These are phyloP conservation scores for Aschersonia sp. DNA, from an alignment of 2,329 filamentous ascomycete genomes.

Conservation along the genomic window DNA sequence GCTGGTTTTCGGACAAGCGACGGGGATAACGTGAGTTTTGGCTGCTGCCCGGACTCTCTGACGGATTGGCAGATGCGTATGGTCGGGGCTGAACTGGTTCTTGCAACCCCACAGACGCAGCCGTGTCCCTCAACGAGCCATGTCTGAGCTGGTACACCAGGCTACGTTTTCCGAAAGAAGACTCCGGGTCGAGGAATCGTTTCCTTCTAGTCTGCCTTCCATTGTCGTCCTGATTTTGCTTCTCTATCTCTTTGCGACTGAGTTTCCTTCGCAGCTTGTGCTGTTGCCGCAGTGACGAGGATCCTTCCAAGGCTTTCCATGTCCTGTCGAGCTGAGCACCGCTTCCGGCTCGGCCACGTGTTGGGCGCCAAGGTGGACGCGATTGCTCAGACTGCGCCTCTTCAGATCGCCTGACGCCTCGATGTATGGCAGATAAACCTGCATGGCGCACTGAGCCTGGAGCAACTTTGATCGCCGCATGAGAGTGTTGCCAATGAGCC, in stretches of 20 bases:
- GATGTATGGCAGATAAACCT: constrained; percentile 52
- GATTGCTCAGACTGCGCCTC: constrained; percentile 13
- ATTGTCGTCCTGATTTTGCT: constrained; percentile 15
- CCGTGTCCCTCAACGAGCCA: constrained; percentile 19
- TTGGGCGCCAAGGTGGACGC: constrained; percentile 5
- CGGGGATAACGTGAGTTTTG: neutral
- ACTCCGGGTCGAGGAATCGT: constrained; percentile 36
- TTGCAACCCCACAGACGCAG: constrained; percentile 10
- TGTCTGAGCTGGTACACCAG: constrained; percentile 39
- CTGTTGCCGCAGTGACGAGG: constrained; percentile 16
- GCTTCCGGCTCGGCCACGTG: constrained; percentile 5
- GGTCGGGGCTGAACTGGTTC: constrained; percentile 10
- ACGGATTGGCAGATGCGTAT: neutral
- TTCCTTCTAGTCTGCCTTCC: constrained; percentile 30
- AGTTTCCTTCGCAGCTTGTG: constrained; percentile 39
- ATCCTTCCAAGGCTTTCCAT: constrained; percentile 14
- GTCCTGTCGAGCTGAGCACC: constrained; percentile 5
- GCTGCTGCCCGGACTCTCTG: neutral
- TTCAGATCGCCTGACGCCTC: constrained; percentile 42
- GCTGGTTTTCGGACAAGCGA: neutral
- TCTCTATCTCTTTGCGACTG: constrained; percentile 22
- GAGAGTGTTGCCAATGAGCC: neutral
- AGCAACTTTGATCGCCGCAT: neutral
- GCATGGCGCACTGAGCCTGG: constrained; percentile 11
- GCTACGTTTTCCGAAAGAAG: constrained; percentile 38